Evolutionary conservation across 345 rosid genomes (phyloP), one percentile per base, ranked within the genome.

Genomic region (Eucalyptus cladocalyx): DNA sequence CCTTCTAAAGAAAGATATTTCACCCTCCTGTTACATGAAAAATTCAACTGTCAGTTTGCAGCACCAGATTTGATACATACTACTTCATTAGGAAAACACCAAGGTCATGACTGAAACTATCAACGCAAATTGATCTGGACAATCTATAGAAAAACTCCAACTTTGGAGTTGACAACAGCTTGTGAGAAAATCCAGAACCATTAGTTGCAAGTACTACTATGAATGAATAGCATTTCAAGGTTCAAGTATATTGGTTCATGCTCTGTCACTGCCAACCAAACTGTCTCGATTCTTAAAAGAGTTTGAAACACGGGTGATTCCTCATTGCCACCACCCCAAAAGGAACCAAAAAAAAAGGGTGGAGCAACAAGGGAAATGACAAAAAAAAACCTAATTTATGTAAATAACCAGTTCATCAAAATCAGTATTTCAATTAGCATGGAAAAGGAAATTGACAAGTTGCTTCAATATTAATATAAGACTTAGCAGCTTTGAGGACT

Each of bases 1-100:
- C 97, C 96, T 93, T 98, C 96, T 81, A 98, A 87, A n/a, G 94
- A 95, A 67, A 98, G 91, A 80, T 93, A 91, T 91, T 92, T 94
- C 76, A 93, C 96, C 91, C 96, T 96, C 96, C 99, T 97, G 94
- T 80, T 24, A 90, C 13, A 76, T 40, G 43, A 76, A 76, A 19
- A 37, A 40, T 40, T 76, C 47, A 40, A 76, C 42, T 26, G 43
- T 76, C 85, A 76, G 47, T 76, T 40, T 76, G 47, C 85, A 40
- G 47, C 45, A 37, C 47, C 47, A 21, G 24, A 76, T 76, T 76
- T 40, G 42, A 21, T 76, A 76, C 30, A 76, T 13, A 40, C 83
- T 76, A 76, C 47, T 40, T 76, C 83, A 76, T 11, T 11, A 37
- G 47, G 47, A 76, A 37, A 37, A 40, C 28, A 40, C 47, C 85